Percentiles rank a stretch among this genome's conserved stretches.
Evolutionary conservation across 2,329 filamentous ascomycete species (phyloP).

Genomic region (Lasiodiplodia theobromae): DNA sequence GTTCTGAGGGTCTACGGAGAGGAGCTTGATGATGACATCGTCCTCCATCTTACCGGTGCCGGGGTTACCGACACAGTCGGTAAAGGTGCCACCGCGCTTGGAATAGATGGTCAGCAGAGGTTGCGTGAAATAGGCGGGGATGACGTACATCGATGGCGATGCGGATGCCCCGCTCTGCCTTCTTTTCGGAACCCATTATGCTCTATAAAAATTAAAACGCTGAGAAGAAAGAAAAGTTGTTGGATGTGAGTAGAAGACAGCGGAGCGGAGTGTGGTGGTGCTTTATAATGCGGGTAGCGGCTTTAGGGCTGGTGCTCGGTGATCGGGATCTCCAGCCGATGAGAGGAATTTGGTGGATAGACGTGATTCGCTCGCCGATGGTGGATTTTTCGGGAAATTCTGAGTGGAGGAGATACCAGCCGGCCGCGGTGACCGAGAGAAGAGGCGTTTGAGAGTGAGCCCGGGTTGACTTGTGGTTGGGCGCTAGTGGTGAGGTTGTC

Average conservation of each 20-base stretch:
- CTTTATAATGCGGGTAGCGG: conserved; percentile 13
- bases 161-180: conserved; percentile 65
- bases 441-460: not conserved
- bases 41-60: conserved; percentile 71
- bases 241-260: not conserved
- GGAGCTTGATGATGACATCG: conserved; percentile 84
- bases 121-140: not conserved
- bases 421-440: not conserved
- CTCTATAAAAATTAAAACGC: not conserved
- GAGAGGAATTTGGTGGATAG: not conserved
- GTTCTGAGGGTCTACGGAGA: conserved; percentile 89
- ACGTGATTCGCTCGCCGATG: not conserved
- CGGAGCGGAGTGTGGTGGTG: not conserved
- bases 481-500: not conserved
- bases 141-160: conserved; percentile 69
- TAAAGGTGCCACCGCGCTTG: conserved; percentile 86
- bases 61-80: conserved; percentile 86
- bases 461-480: not conserved
- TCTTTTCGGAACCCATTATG: conserved; percentile 27
- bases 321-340: conserved; percentile 30
- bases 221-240: not conserved
- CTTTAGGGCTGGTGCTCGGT: conserved; percentile 11
- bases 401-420: too few species aligned
- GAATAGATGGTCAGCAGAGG: conserved; percentile 23
- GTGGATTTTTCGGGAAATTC: not conserved